These are phyloP conservation scores for Calonectria henricotiae DNA, from an alignment of 2,329 filamentous ascomycete species.

Conservation along the genomic window DNA sequence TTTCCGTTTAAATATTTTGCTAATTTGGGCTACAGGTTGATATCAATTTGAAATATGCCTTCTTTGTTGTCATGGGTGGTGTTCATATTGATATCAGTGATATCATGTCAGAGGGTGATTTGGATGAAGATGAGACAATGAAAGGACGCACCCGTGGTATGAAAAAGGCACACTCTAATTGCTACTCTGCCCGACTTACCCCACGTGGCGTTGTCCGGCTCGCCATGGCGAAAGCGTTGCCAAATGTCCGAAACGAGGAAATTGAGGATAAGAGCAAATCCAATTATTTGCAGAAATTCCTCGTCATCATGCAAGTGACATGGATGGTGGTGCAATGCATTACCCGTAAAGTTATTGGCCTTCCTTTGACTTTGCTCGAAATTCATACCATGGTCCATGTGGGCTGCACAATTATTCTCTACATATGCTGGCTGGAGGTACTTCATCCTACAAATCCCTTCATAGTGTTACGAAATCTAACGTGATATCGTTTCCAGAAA, in stretches of 20 bases:
- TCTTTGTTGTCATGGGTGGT: conserved; percentile 56
- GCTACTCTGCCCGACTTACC: conserved; percentile 29
- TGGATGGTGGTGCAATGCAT: conserved; percentile 60
- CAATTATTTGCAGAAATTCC: conserved; percentile 55
- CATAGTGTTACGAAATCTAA: not conserved
- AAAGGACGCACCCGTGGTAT: not conserved
- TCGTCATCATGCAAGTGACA: conserved; percentile 59
- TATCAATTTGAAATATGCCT: conserved; percentile 48
- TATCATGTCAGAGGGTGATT: conserved; percentile 7
- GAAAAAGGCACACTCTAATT: not conserved
- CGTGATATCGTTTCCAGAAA: conserved; percentile 35
- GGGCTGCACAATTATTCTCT: conserved; percentile 43
- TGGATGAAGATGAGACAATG: not conserved
- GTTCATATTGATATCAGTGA: conserved; percentile 43
- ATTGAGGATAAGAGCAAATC: conserved; percentile 60
- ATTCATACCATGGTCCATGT: conserved; percentile 52
- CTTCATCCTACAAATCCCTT: too few relatives aligned
- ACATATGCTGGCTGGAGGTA: conserved; percentile 45
- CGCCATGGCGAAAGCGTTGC: conserved; percentile 34
- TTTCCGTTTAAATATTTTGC: not conserved
- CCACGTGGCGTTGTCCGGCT: conserved; percentile 32
- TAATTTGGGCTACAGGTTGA: not conserved
- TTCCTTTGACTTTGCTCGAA: conserved; percentile 60
- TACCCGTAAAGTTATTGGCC: conserved; percentile 51
- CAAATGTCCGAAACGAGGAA: conserved; percentile 31